Evolutionary conservation across 2,329 filamentous ascomycete species (phyloP), one percentile per base, ranked within the genome.

Genomic region (Tolypocladium inflatum): DNA sequence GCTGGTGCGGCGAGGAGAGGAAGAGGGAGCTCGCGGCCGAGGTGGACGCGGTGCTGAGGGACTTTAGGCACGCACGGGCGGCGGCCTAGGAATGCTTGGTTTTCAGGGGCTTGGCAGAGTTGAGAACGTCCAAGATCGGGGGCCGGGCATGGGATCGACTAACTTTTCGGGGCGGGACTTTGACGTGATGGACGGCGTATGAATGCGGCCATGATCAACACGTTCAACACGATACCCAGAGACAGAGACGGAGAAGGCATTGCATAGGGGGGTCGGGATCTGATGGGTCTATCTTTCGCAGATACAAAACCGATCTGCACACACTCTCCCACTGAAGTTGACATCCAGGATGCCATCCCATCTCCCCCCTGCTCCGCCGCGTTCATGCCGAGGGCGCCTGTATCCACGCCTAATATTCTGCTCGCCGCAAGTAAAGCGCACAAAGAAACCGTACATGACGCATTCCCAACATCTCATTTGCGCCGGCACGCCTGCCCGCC

Each of bases 1-100:
- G 87, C 66, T 91, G 88, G 88, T 87, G 87, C 67, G 73, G 74
- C 38, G 76, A 82, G 43, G 75, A 75, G 62, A 80, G 89, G 66
- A 91, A 91, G 55, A 7, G 39, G 13, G 38, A 35, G 38, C 53
- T 55, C 38, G 23, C 39, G 15, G 53, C 38, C 38, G 53, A 55
- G 38, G 37, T 55, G 38, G 53, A 55, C 7, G 53, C 37, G 8
- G 53, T 55, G 38, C 53, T 21, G 21, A n/a, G 37, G 3, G 53
- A 55, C 13, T 51, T 21, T 51, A 19, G 48, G 19, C 30, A 35
- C 19, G 30, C 48, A 13, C 17, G n/a, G 10, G 19, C 15, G 30
- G 19, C 30, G 2, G 48, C 48, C 17, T 35, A 10, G n/a, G 26
- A n/a, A 7, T 30, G 48, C 30, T 1, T n/a, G 19, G 39, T n/a